These are phyloP conservation scores for Priceomyces melissophilus DNA, from an alignment of 805 yeast species.

Conservation along the genomic window DNA sequence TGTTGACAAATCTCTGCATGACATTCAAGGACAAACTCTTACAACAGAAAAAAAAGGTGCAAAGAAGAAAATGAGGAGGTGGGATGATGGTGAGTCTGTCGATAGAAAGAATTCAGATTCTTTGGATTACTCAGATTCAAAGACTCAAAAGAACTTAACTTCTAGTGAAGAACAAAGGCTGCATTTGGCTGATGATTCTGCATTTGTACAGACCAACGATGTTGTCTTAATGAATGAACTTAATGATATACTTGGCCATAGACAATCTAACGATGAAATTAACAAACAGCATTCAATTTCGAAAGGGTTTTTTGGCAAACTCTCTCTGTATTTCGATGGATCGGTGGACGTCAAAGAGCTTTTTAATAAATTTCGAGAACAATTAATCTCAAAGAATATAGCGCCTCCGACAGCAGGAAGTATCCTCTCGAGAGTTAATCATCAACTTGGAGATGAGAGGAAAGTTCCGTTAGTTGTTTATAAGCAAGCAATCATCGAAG, in stretches of 20 bases:
- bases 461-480: conserved; percentile 70
- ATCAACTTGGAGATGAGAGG: conserved; percentile 70
- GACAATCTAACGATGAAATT: conserved; percentile 24
- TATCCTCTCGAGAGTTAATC: conserved; percentile 66
- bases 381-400: conserved; percentile 79
- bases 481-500: conserved; percentile 59
- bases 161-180: conserved; percentile 3
- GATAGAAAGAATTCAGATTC: conserved; percentile 19
- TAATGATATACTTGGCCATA: conserved; percentile 34
- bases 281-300: conserved; percentile 6
- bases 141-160: conserved; percentile 3
- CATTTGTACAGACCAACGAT: conserved; percentile 35
- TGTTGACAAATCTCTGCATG: neutral
- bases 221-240: conserved; percentile 40
- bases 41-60: conserved; percentile 4
- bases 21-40: neutral
- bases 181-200: conserved; percentile 23
- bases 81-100: conserved; percentile 39
- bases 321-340: conserved; percentile 36
- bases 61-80: conserved; percentile 40
- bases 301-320: conserved; percentile 30
- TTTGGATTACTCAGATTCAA: conserved; percentile 32
- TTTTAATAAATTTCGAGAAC: conserved; percentile 64
- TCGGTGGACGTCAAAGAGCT: conserved; percentile 56
- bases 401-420: conserved; percentile 84